These are phyloP conservation scores for Scheffersomyces insectosa DNA, from an alignment of 1,139 yeast species.

Conservation along the genomic window DNA sequence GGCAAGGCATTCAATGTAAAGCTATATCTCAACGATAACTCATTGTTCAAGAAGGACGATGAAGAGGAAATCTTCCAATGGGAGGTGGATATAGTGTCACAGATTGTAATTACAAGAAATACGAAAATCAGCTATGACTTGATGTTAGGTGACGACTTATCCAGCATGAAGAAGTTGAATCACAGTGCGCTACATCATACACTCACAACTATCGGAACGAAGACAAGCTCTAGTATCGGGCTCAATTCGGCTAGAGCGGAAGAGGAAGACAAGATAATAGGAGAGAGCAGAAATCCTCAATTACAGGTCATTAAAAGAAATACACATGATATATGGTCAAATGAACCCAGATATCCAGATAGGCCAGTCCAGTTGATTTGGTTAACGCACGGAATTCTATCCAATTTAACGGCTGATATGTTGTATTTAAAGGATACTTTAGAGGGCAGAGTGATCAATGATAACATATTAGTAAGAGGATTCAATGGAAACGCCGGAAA, in stretches of 20 bases:
- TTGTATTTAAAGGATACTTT: slow-evolving; percentile 22
- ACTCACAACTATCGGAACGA: slow-evolving; percentile 15
- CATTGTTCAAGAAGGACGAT: slow-evolving; percentile 17
- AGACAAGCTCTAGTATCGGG: slow-evolving; percentile 1
- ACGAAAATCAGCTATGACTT: slow-evolving; percentile 18
- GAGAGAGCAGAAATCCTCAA: slow-evolving; percentile 10
- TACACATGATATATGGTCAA: slow-evolving; percentile 22
- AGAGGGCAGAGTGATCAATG: slow-evolving; percentile 10
- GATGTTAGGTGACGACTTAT: slow-evolving; percentile 30
- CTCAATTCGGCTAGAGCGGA: not conserved
- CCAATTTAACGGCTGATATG: slow-evolving; percentile 28
- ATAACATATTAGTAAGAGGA: slow-evolving; percentile 23
- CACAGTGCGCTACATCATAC: slow-evolving; percentile 24
- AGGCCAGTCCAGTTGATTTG: slow-evolving; percentile 22
- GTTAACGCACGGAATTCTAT: slow-evolving; percentile 25
- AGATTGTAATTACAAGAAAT: slow-evolving; percentile 20
- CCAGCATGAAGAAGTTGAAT: slow-evolving; percentile 32
- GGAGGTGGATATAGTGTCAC: slow-evolving; percentile 24
- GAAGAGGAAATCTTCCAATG: slow-evolving; percentile 17
- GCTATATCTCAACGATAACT: slow-evolving; percentile 48
- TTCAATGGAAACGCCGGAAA: slow-evolving; percentile 25
- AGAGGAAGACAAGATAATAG: slow-evolving; percentile 4
- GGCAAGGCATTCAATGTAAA: slow-evolving; percentile 58
- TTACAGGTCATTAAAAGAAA: slow-evolving; percentile 12
- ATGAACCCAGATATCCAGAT: slow-evolving; percentile 11